These are phyloP conservation scores for Dendrocalamus sinicus DNA, from an alignment of 176 grass and related monocot species.

Conservation along the genomic window DNA sequence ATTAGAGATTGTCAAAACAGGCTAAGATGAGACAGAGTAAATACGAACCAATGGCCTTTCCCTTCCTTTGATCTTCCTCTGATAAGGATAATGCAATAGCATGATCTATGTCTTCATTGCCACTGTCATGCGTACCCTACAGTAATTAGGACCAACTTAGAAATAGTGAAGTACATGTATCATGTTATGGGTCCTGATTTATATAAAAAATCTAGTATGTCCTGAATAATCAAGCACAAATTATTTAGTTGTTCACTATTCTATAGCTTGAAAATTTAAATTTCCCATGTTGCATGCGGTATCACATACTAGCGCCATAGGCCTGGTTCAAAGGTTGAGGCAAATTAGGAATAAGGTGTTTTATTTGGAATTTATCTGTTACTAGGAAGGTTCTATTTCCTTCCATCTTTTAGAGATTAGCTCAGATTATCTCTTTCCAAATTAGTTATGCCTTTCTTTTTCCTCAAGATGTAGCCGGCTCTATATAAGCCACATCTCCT, in stretches of 20 bases:
- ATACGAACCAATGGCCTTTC: slow-evolving; percentile 77
- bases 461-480: too few relatives aligned
- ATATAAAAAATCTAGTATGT: neutral
- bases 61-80: slow-evolving; percentile 75
- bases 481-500: too few relatives aligned
- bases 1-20: slow-evolving; percentile 33
- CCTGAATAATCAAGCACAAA: slow-evolving; percentile 6
- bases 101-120: slow-evolving; percentile 82
- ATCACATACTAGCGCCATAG: too few relatives aligned
- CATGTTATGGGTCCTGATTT: neutral
- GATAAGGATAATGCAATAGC: slow-evolving; percentile 89
- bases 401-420: too few relatives aligned
- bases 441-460: too few relatives aligned
- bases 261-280: slow-evolving; percentile 1
- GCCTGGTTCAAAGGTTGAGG: too few relatives aligned
- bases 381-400: too few relatives aligned
- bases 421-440: too few relatives aligned
- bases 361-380: too few relatives aligned
- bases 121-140: slow-evolving; percentile 52
- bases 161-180: slow-evolving; percentile 37
- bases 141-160: slow-evolving; percentile 27
- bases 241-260: slow-evolving; percentile 3
- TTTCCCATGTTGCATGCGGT: neutral
- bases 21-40: neutral
- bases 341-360: too few relatives aligned